A percentile compares a stretch with the other conserved stretches of the same genome.
Evolutionary conservation across 768 basidiomycete species (phyloP).

Genomic region (Lentinula boryana): DNA sequence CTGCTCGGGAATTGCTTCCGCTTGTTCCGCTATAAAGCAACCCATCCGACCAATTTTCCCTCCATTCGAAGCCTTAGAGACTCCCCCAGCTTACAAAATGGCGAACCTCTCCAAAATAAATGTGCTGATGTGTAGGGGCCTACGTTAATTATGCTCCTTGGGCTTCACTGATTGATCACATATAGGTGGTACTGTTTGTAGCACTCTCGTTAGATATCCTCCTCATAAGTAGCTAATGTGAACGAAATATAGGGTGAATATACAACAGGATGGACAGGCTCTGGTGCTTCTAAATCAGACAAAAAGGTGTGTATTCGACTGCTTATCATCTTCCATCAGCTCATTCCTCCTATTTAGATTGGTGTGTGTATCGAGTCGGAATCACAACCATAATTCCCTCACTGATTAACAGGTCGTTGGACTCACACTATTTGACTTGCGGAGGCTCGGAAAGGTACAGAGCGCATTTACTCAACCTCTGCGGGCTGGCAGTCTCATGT

Average conservation of each 20-base stretch:
- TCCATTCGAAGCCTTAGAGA: not conserved
- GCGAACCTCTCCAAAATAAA: slow-evolving; percentile 46
- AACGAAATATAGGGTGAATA: slow-evolving; percentile 62
- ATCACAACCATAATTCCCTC: slow-evolving; percentile 8
- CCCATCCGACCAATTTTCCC: not conserved
- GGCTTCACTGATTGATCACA: slow-evolving; percentile 5
- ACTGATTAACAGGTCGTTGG: slow-evolving; percentile 64
- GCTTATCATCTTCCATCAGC: not conserved
- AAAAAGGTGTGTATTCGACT: slow-evolving; percentile 61
- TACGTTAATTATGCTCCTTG: not conserved
- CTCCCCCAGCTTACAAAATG: not conserved
- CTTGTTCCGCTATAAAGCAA: not conserved
- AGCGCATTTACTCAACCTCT: not conserved
- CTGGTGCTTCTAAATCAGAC: slow-evolving; percentile 91
- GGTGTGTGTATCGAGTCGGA: slow-evolving; percentile 41
- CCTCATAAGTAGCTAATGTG: not conserved
- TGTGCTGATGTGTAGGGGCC: slow-evolving; percentile 67
- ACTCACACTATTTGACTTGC: slow-evolving; percentile 84
- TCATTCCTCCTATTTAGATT: slow-evolving; percentile 35
- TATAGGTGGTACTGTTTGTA: slow-evolving; percentile 33
- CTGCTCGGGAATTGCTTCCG: not conserved
- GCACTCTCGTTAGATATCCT: not conserved
- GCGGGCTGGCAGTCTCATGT: not conserved
- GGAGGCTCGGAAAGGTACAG: slow-evolving; percentile 68
- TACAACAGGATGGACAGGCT: slow-evolving; percentile 90